Percentiles rank a stretch among this genome's conserved stretches.
Conservation (phyloP, 306 rosid genomes). For the Quillaja saponaria region DNA sequence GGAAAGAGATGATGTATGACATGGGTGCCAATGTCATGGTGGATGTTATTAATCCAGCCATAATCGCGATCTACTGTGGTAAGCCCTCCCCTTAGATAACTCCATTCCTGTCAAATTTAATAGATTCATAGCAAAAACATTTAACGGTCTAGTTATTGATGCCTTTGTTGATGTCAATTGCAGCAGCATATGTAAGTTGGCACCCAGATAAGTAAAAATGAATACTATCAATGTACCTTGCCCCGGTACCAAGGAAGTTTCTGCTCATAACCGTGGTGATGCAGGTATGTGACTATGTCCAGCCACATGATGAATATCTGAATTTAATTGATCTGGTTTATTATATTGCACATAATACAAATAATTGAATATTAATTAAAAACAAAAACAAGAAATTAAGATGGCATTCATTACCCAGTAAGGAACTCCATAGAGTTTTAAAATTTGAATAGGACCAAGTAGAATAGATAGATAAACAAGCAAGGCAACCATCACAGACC, state of each 20-base stretch:
- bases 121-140: background rate
- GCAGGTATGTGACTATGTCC: constrained; percentile 90
- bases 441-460: constrained; percentile 54
- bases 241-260: constrained; percentile 99
- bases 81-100: constrained; percentile 82
- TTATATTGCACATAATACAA: no score
- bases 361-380: background rate
- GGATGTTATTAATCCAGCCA: constrained; percentile 80
- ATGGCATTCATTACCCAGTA: constrained; percentile 52
- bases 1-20: constrained; percentile 98
- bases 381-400: background rate
- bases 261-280: constrained; percentile 82
- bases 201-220: background rate
- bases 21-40: constrained; percentile 98
- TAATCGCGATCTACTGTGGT: constrained; percentile 93
- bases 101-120: constrained; percentile 70
- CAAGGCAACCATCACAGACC: constrained; percentile 58
- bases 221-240: constrained; percentile 48
- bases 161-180: constrained; percentile 2
- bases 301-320: constrained; percentile 86
- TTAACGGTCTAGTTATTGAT: background rate
- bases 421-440: constrained; percentile 75
- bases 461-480: constrained; percentile 47
- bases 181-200: background rate
- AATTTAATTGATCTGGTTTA: background rate